Evolutionary conservation across 2,329 filamentous ascomycete genomes (phyloP).

Genomic region (Coniochaeta sp.): DNA sequence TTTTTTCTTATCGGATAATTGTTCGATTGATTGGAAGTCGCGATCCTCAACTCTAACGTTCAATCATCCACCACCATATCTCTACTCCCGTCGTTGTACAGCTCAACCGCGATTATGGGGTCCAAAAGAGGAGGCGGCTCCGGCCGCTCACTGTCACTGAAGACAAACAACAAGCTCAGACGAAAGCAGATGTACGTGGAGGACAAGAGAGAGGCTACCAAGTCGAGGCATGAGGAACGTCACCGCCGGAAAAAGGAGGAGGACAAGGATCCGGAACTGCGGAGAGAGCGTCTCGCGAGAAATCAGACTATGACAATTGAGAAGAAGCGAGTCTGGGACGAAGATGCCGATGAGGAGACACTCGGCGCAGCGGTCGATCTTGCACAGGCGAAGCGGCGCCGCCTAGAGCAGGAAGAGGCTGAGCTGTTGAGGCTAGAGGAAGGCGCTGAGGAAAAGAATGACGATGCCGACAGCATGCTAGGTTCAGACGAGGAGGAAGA

Average conservation of each 20-base stretch:
- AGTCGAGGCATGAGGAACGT: slow-evolving; percentile 67
- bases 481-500: slow-evolving; percentile 53
- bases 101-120: slow-evolving; percentile 13
- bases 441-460: slow-evolving; percentile 36
- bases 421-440: slow-evolving; percentile 24
- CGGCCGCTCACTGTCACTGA: slow-evolving; percentile 29
- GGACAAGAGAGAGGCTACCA: slow-evolving; percentile 70
- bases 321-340: slow-evolving; percentile 84
- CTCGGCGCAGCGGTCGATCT: slow-evolving; percentile 50
- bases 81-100: neutral
- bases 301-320: slow-evolving; percentile 81
- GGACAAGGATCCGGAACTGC: slow-evolving; percentile 70
- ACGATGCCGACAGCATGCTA: slow-evolving; percentile 74
- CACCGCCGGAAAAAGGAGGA: slow-evolving; percentile 80
- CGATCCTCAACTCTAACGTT: neutral
- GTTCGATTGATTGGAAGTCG: neutral
- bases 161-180: slow-evolving; percentile 64
- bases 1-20: slow-evolving; percentile 1
- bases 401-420: slow-evolving; percentile 41
- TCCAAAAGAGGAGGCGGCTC: slow-evolving; percentile 12
- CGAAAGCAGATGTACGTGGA: slow-evolving; percentile 72
- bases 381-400: slow-evolving; percentile 49
- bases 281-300: slow-evolving; percentile 62
- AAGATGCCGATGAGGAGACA: slow-evolving; percentile 55
- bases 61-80: neutral